Percentiles rank a stretch among this genome's conserved stretches.
These are phyloP conservation scores for Cutaneotrichosporon cutaneum DNA, from an alignment of 1,284 basidiomycete species.

Conservation along the genomic window DNA sequence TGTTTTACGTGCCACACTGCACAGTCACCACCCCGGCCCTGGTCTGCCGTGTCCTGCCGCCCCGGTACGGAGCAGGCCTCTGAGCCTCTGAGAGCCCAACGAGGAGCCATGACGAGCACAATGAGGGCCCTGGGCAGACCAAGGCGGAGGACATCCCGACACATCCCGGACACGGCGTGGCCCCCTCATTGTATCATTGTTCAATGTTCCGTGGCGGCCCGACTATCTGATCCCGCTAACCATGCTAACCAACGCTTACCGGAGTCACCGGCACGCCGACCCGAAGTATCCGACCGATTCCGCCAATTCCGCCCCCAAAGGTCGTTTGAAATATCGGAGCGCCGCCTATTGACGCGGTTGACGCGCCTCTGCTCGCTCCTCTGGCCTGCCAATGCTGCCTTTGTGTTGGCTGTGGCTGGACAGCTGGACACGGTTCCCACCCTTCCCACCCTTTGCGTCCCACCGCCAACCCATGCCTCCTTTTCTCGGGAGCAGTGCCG, in stretches of 20 bases:
- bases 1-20: too few relatives aligned
- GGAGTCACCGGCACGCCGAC: neutral
- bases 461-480: too few relatives aligned
- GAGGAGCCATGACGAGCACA: neutral
- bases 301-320: too few relatives aligned
- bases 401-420: too few relatives aligned
- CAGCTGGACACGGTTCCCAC: too few relatives aligned
- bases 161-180: neutral
- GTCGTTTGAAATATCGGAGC: slow-evolving; percentile 5
- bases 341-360: neutral
- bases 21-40: too few relatives aligned
- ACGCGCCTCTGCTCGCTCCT: too few relatives aligned
- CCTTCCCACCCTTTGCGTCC: too few relatives aligned
- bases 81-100: neutral
- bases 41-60: too few relatives aligned
- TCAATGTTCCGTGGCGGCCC: neutral
- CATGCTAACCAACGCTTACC: neutral
- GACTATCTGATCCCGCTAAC: neutral
- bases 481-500: too few relatives aligned
- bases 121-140: neutral
- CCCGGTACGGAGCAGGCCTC: too few relatives aligned
- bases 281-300: neutral
- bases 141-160: neutral
- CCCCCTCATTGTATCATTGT: neutral
- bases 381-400: too few relatives aligned